These are phyloP conservation scores for Suillus lakei DNA, from an alignment of 768 basidiomycete genomes.

Conservation along the genomic window DNA sequence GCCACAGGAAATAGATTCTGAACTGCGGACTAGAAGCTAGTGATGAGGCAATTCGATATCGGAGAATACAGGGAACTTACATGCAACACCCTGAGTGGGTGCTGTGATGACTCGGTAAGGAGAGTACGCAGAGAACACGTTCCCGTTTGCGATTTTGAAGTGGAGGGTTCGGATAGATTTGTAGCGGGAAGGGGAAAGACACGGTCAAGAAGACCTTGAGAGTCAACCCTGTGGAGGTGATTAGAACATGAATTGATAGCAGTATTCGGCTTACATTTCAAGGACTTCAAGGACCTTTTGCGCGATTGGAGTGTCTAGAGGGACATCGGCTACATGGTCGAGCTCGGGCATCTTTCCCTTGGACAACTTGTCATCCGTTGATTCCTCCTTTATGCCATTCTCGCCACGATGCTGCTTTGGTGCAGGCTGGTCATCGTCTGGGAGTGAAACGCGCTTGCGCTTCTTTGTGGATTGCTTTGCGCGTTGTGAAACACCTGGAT, in stretches of 20 bases:
- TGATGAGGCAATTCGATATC: conserved; percentile 14
- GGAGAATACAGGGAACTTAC: conserved; percentile 44
- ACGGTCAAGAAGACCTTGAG: conserved; percentile 79
- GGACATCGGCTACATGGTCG: conserved; percentile 50
- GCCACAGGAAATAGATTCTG: conserved; percentile 71
- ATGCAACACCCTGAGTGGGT: conserved; percentile 59
- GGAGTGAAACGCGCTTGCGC: conserved; percentile 63
- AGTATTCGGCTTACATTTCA: conserved; percentile 47
- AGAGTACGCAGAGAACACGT: conserved; percentile 60
- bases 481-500: conserved; percentile 27
- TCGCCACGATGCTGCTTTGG: conserved; percentile 55
- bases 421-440: conserved; percentile 53
- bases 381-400: conserved; percentile 39
- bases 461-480: conserved; percentile 54
- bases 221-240: conserved; percentile 57
- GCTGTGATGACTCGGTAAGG: conserved; percentile 54
- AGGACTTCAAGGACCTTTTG: conserved; percentile 64
- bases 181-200: conserved; percentile 61
- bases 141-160: conserved; percentile 38
- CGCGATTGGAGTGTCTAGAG: conserved; percentile 50
- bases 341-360: conserved; percentile 28
- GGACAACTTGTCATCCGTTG: conserved; percentile 23
- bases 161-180: conserved; percentile 45
- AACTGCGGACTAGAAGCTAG: conserved; percentile 56
- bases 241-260: neutral